Base-by-base conservation (phyloP, 306 rosid genomes). In the Rubus idaeus region DNA sequence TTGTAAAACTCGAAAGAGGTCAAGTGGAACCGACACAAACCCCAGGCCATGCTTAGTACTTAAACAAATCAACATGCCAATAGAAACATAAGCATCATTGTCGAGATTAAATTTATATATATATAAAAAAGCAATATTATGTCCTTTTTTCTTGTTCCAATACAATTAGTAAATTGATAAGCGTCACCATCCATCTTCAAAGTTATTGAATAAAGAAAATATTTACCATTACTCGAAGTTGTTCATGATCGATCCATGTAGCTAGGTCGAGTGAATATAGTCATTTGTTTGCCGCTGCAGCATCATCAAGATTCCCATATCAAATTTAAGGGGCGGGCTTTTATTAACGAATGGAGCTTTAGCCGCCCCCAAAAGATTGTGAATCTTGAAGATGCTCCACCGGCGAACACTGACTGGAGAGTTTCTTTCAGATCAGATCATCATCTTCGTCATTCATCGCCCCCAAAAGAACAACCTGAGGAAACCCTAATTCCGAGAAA, bases 311-410 rank as follows among this genome's bases (percentile, higher is more conserved):
- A 93, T 93, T 93, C 98, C 85, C 97, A 86, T 5, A 82, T 73
- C 78, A 64, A 41, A 65, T 45, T 68, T 47, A 68, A 67, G 64
- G 49, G 78, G 70, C 70, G 5, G 70, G 49, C 70, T 40, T 65
- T 42, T 65, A 8, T 40, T 45, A 40, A 65, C 16, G 17, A 40
- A 65, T 65, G 18, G 1, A 65, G 5, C 42, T 16, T 42, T 26
- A 39, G 37, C 47, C 47, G 17, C 41, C 74, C 74, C 41, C 30
- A 47, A 49, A 60, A 71, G 65, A 61, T 58, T 91, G 97, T 78
- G 98, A 93, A 93, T 91, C 98, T 86, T 93, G 96, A 93, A 83
- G 96, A 87, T 91, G 97, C 96, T 91, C 90, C 98, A 93, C 83
- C 83, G 62, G 94, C 92, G 74, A 88, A 80, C 73, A 91, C 77